Evolutionary conservation across 305 asterid species (phyloP).

Genomic region (Fraxinus xanthoxyloides): DNA sequence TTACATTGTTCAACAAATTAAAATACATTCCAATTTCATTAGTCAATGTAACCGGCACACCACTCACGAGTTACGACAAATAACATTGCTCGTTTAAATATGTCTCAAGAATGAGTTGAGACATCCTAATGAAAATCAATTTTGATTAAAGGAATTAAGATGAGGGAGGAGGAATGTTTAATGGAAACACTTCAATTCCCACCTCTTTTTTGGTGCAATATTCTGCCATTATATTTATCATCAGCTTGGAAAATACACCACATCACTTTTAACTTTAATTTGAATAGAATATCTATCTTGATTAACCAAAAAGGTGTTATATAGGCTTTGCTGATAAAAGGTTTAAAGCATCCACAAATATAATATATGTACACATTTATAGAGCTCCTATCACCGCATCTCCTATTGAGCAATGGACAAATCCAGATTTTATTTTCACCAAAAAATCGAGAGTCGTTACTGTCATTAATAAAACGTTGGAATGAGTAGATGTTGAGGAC

Average conservation of each 20-base stretch:
- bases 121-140: not conserved
- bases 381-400: too few relatives aligned
- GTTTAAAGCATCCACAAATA: not conserved
- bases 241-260: not conserved
- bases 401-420: not conserved
- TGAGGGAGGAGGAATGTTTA: not conserved
- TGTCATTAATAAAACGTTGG: not conserved
- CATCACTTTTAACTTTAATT: not conserved
- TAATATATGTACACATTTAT: not conserved
- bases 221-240: not conserved
- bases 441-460: not conserved
- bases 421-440: not conserved
- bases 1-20: not conserved
- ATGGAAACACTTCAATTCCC: not conserved
- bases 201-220: not conserved
- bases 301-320: slow-evolving; percentile 4
- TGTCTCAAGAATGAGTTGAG: not conserved
- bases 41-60: not conserved
- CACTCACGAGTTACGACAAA: not conserved
- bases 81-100: not conserved
- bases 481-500: not conserved
- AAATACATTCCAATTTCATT: not conserved
- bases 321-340: slow-evolving; percentile 3
- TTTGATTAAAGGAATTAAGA: not conserved
- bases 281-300: not conserved